Evolutionary conservation across 2,329 filamentous ascomycete genomes (phyloP), one percentile per base, ranked within the genome.

Genomic region (Beauveria asiatica): DNA sequence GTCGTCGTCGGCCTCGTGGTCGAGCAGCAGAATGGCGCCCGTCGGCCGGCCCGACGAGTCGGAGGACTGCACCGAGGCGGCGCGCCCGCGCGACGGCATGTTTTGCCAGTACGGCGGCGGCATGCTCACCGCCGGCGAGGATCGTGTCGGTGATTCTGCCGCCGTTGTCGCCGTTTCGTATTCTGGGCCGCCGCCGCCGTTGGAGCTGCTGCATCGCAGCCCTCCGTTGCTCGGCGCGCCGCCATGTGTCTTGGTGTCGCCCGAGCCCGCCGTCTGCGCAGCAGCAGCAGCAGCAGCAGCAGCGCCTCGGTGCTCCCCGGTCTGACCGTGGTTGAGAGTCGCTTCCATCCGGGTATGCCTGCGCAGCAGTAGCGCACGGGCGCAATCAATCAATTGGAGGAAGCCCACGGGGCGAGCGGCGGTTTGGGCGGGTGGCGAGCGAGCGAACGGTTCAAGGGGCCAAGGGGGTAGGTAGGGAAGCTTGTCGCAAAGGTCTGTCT

Each of bases 21-120:
- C 84, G 63, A 79, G 81, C 62, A 87, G 73, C 8, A 78, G 84
- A 65, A 87, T 87, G 48, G 79, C 81, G 41, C 81, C 81, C 0
- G 70, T 68, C 1, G 76, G 75, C n/a, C 82, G 71, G 44, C 80
- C 68, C 46, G 80, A 82, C 44, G 80, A 82, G 45, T 80, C 75
- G 56, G 67, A 70, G 8, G 82, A 84, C 21, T 76, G 67, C 62
- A 71, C 80, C n/a, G 75, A 78, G 16, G 70, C 62, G 54, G 67
- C 71, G 37, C 77, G 73, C 49, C 69, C 68, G 63, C 77, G 76
- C 3, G 70, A 59, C 30, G 64, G 60, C 19, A 62, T 64, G 60
- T 71, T 73, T 51, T 68, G 65, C 78, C 78, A 80, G 67, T 80
- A 80, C 5, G 77, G 77, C 5, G 77, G 77, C 21, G 78, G 78